Evolutionary conservation across 2,329 filamentous ascomycete species (phyloP).

Genomic region (Trichophyton rubrum): DNA sequence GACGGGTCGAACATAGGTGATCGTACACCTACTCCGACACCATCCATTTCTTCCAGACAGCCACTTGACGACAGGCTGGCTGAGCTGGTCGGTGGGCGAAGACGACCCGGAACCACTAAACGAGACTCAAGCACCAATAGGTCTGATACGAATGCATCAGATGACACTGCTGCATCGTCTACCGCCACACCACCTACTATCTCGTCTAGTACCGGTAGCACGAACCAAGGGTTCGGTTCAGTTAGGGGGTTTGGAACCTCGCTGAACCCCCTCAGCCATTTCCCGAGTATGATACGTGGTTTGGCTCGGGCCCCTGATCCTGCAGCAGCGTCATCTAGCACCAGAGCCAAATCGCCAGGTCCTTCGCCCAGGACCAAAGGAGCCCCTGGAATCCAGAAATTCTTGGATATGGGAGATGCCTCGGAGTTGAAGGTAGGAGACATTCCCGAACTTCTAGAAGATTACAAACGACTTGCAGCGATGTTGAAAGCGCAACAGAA

Average conservation of each 20-base stretch:
- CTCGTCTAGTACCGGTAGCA: slow-evolving; percentile 14
- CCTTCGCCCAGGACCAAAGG: slow-evolving; percentile 13
- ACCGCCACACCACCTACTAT: slow-evolving; percentile 19
- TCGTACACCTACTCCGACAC: slow-evolving; percentile 18
- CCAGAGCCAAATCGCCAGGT: neutral
- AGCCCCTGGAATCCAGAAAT: slow-evolving; percentile 56
- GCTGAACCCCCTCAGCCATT: slow-evolving; percentile 68
- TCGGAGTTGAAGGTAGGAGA: slow-evolving; percentile 61
- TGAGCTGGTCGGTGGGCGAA: slow-evolving; percentile 57
- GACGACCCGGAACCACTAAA: slow-evolving; percentile 48
- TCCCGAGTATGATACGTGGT: slow-evolving; percentile 64
- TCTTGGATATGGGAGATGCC: slow-evolving; percentile 59
- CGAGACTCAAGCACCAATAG: slow-evolving; percentile 49
- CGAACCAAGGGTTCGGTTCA: slow-evolving; percentile 60
- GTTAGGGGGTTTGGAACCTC: slow-evolving; percentile 69
- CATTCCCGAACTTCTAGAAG: slow-evolving; percentile 56
- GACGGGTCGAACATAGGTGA: slow-evolving; percentile 40
- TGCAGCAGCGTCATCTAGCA: slow-evolving; percentile 19
- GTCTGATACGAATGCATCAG: slow-evolving; percentile 30
- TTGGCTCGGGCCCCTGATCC: slow-evolving; percentile 49
- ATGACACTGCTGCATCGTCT: slow-evolving; percentile 14
- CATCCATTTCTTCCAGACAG: slow-evolving; percentile 25
- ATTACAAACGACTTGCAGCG: slow-evolving; percentile 60
- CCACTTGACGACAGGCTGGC: slow-evolving; percentile 54
- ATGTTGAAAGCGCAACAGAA: slow-evolving; percentile 42